Percentiles rank a stretch among this genome's conserved stretches.
Conservation (phyloP, 2,329 filamentous ascomycete species). For the Fusarium austroafricanum region DNA sequence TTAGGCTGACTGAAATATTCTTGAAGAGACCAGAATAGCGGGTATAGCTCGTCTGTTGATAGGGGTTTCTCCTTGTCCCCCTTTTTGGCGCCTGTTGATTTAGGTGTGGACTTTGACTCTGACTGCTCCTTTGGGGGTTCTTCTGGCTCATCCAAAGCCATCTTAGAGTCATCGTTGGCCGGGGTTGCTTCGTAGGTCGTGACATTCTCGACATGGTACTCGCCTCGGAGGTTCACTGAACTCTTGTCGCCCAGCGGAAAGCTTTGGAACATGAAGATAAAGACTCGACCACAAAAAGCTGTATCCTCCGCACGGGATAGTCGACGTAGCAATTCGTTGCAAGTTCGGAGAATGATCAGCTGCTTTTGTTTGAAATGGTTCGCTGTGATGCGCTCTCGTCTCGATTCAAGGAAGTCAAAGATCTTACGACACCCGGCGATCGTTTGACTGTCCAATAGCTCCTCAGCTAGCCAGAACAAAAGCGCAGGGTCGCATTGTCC, state of each 20-base stretch:
- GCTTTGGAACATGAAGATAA: conserved; percentile 98
- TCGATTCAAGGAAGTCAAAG: conserved; percentile 94
- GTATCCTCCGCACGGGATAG: conserved; percentile 97
- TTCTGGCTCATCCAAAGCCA: conserved; percentile 72
- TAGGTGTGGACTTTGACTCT: conserved; percentile 49
- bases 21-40: conserved; percentile 94
- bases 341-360: conserved; percentile 89
- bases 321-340: conserved; percentile 93
- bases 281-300: conserved; percentile 95
- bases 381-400: conserved; percentile 87
- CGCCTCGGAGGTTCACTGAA: conserved; percentile 94
- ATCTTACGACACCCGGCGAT: conserved; percentile 90
- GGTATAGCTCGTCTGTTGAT: conserved; percentile 81
- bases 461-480: conserved; percentile 91
- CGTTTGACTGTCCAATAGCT: conserved; percentile 94
- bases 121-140: conserved; percentile 50
- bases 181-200: conserved; percentile 76
- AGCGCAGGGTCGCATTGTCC: conserved; percentile 82
- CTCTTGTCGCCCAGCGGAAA: conserved; percentile 97
- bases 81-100: conserved; percentile 58
- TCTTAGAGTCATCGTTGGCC: conserved; percentile 54
- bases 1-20: conserved; percentile 92
- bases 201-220: conserved; percentile 95
- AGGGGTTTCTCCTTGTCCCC: conserved; percentile 61
- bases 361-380: conserved; percentile 85